Conservation (phyloP, 768 basidiomycete genomes). For the Rhodotorula diobovata region DNA sequence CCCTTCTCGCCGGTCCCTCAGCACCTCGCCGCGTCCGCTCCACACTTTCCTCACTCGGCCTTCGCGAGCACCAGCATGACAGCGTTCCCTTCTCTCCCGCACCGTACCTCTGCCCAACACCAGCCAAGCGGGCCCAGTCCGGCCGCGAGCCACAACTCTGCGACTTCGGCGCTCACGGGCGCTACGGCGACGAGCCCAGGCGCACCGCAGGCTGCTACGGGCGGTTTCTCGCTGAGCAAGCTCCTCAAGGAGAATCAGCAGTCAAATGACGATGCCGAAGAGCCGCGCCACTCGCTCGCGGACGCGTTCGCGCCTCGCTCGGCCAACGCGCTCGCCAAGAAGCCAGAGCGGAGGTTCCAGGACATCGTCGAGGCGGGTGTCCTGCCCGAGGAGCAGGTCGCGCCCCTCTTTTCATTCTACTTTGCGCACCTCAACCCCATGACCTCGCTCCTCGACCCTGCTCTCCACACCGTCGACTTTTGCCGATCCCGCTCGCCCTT, state of each 20-base stretch:
- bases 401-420: slow-evolving; percentile 47
- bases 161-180: not conserved
- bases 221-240: slow-evolving; percentile 14
- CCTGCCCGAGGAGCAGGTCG: not conserved
- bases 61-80: not conserved
- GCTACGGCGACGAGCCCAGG: not conserved
- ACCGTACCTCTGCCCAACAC: not conserved
- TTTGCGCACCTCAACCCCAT: slow-evolving; percentile 82
- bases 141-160: not conserved
- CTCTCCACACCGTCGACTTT: slow-evolving; percentile 73
- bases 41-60: no score
- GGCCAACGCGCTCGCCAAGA: not conserved
- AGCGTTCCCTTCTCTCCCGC: not conserved
- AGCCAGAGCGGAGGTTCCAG: not conserved
- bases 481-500: slow-evolving; percentile 75
- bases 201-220: not conserved
- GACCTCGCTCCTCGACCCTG: slow-evolving; percentile 80
- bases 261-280: not conserved
- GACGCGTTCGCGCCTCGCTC: slow-evolving; percentile 6
- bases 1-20: no score
- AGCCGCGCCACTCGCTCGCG: slow-evolving; percentile 11
- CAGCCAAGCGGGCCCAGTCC: not conserved
- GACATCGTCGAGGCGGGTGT: slow-evolving; percentile 6
- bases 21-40: no score
- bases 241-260: not conserved